These are phyloP conservation scores for Neurospora tetraspora DNA, from an alignment of 495 filamentous ascomycete species.

Conservation along the genomic window DNA sequence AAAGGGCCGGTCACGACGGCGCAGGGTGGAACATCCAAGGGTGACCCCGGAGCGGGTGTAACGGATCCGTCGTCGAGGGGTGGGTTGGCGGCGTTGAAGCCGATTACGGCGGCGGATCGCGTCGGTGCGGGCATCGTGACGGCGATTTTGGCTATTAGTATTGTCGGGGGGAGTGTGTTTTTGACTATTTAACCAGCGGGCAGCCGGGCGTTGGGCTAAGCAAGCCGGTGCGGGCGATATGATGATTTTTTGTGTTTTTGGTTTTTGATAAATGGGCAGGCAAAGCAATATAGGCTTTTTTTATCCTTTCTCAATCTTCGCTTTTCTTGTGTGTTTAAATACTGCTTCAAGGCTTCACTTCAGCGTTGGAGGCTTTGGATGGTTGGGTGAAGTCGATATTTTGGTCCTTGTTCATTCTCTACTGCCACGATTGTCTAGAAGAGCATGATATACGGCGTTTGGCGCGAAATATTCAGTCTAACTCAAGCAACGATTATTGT, in stretches of 20 bases:
- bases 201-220: not conserved
- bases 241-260: not conserved
- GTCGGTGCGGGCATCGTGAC: slow-evolving; percentile 60
- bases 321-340: not conserved
- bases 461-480: not conserved
- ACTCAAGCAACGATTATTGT: slow-evolving; percentile 12
- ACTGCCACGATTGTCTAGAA: not conserved
- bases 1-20: slow-evolving; percentile 43
- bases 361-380: not conserved
- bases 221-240: not conserved
- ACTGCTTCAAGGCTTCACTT: not conserved
- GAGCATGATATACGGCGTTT: not conserved
- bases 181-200: slow-evolving; percentile 22
- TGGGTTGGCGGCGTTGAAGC: slow-evolving; percentile 14
- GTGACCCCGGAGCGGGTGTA: slow-evolving; percentile 49
- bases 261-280: not conserved
- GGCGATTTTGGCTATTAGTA: slow-evolving; percentile 42
- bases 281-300: not conserved
- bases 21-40: slow-evolving; percentile 56
- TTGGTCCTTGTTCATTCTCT: not conserved
- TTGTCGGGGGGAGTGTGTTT: slow-evolving; percentile 38
- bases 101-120: slow-evolving; percentile 46
- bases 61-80: slow-evolving; percentile 3
- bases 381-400: not conserved
- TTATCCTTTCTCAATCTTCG: too few species aligned